Evolutionary conservation across 306 rosid species (phyloP), one percentile per base, ranked within the genome.

Genomic region (Canavalia gladiata): DNA sequence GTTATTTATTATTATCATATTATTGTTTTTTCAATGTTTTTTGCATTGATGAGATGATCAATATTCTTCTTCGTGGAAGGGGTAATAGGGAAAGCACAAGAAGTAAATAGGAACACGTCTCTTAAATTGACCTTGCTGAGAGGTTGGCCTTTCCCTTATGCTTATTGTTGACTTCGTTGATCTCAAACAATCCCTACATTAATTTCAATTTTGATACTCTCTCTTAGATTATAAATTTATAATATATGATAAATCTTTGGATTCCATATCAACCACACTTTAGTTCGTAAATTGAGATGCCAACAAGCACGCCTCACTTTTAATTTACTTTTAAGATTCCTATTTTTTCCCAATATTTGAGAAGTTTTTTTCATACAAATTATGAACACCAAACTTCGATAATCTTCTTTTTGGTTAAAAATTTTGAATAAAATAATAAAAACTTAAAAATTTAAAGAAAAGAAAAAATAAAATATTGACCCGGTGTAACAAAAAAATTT

Each of bases 101-200:
- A 72, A 72, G 75, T 45, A 50, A 78, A 78, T 30, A 72, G 51
- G 72, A 52, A 58, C 56, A 87, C 91, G 92, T 85, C 81, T 90
- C 76, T 79, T 85, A n/a, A 83, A 6, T 63, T 81, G 83, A 81
- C 85, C 47, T 37, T 11, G 66, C 33, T 28, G 28, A 18, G 25
- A 55, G 1, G 49, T 77, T 82, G 82, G 39, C 88, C 13, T 75
- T 64, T 31, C 31, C 67, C 65, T 60, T 6, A 2, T 71, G 74
- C 72, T 56, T 25, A 49, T 85, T 81, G 31, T 76, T 76, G 25
- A 18, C 25, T 18, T 18, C 25, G 25, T 18, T 18, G 25, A 18
- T 18, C 25, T 18, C 25, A 18, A 18, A 18, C 25, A 18, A 18
- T 18, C 25, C 25, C 25, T 18, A 18, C 25, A 18, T 18, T 18